Base-by-base conservation (phyloP, 495 filamentous ascomycete genomes). In the Penicillium bialowiezense region DNA sequence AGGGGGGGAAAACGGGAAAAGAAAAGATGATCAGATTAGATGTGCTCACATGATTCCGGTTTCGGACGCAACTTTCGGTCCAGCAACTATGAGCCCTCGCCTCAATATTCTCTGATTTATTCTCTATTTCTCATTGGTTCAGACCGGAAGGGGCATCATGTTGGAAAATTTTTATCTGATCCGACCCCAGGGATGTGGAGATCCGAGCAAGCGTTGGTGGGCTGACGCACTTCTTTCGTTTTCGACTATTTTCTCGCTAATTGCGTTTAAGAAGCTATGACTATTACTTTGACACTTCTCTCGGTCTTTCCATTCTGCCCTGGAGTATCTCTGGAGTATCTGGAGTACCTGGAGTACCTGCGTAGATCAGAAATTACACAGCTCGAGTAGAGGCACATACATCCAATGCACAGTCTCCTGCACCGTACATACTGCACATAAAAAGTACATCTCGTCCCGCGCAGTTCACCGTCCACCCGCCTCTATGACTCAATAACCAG, bases 1-100 rank as follows among this genome's bases (percentile, higher is more conserved):
- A 55, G 50, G 55, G 41, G 52, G 45, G 48, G 45, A 32, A 43
- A 42, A 43, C 37, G 46, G 32, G 51, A 51, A 57, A 60, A 68
- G 65, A 62, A 53, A 48, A 52, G 60, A 63, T 56, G 63, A 67
- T 73, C 69, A 65, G 72, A 75, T 75, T 67, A 70, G 72, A 75
- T 48, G 55, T 47, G 52, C 60, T 63, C 60, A 63, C 60, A 63
- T 63, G 60, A 63, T 56, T 36, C 58, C 61, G 61, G 58, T 62
- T 53, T 64, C 61, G 61, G 60, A 64, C 51, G 41, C 18, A 31
- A 29, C 19, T 41, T 28, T 55, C 54, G 54, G 53, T 37, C n/a
- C n/a, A n/a, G n/a, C n/a, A n/a, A n/a, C n/a, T n/a, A n/a, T n/a
- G n/a, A n/a, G n/a, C n/a, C n/a, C n/a, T n/a, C n/a, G n/a, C n/a